A percentile compares a stretch with the other conserved stretches of the same genome.
phyloP scores from a whole-genome alignment of 192 early-diverging fungal genomes.

The Backusella liffmaniae region DNA sequence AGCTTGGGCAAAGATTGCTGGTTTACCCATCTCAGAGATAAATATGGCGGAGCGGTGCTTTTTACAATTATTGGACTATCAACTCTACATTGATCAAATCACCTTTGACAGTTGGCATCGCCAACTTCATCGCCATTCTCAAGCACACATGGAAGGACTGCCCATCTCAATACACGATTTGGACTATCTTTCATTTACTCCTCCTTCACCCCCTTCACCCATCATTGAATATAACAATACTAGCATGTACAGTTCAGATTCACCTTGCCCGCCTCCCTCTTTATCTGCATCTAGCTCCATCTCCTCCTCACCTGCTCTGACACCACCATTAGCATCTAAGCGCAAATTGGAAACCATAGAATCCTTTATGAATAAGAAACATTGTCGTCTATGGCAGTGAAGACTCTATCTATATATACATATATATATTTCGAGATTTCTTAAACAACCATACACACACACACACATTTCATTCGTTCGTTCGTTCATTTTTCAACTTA shows the following conservation, averaged over 20 bases:
- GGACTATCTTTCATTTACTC: constrained; percentile 4
- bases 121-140: constrained; percentile 25
- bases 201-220: not conserved
- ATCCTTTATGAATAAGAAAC: constrained; percentile 5
- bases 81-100: constrained; percentile 59
- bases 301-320: constrained; percentile 23
- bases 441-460: not conserved
- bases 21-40: constrained; percentile 77
- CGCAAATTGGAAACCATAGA: constrained; percentile 3
- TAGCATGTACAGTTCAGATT: not conserved
- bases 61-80: constrained; percentile 77
- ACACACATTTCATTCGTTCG: constrained; percentile 3
- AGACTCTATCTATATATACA: not conserved
- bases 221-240: not conserved
- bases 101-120: constrained; percentile 42
- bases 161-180: constrained; percentile 6
- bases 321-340: constrained; percentile 19
- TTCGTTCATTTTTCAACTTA: not conserved
- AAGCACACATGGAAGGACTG: constrained; percentile 8
- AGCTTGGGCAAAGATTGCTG: constrained; percentile 91
- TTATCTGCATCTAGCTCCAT: constrained; percentile 21
- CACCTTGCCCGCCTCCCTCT: not conserved
- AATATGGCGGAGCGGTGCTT: constrained; percentile 84
- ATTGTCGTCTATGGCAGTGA: constrained; percentile 10
- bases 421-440: not conserved